phyloP scores from a whole-genome alignment of 495 filamentous ascomycete genomes.

The Amniculicola lignicola region DNA sequence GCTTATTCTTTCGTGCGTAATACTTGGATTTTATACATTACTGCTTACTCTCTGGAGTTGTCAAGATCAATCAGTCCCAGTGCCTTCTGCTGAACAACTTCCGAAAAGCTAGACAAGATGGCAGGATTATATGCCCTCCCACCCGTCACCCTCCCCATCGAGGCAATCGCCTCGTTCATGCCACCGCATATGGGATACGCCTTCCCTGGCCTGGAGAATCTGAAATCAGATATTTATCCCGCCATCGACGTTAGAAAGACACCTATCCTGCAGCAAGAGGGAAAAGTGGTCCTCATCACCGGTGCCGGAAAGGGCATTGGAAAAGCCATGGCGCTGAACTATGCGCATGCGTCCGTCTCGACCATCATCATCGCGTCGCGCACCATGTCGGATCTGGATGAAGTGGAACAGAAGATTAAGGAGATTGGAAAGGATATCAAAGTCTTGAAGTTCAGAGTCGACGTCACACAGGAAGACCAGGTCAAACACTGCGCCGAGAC shows the following conservation, averaged over 20 bases:
- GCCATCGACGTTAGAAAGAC: slow-evolving; percentile 30
- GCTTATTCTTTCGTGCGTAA: too few relatives aligned
- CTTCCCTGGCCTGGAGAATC: slow-evolving; percentile 12
- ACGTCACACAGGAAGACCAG: slow-evolving; percentile 44
- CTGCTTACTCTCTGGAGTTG: too few relatives aligned
- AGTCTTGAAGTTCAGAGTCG: slow-evolving; percentile 45
- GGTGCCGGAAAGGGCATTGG: slow-evolving; percentile 38
- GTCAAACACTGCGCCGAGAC: slow-evolving; percentile 40
- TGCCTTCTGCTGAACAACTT: not conserved
- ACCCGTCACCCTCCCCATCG: not conserved
- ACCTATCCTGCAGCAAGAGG: slow-evolving; percentile 23
- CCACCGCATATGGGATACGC: slow-evolving; percentile 1
- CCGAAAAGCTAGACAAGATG: not conserved
- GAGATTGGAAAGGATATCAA: slow-evolving; percentile 40
- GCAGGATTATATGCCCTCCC: not conserved
- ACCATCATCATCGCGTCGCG: slow-evolving; percentile 46
- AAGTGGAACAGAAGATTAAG: slow-evolving; percentile 41
- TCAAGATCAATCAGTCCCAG: not conserved
- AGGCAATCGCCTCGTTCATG: not conserved
- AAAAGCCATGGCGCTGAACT: slow-evolving; percentile 32
- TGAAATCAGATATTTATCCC: slow-evolving; percentile 37
- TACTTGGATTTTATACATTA: too few relatives aligned
- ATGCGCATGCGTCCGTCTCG: slow-evolving; percentile 33
- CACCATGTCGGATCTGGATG: slow-evolving; percentile 36
- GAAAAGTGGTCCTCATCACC: slow-evolving; percentile 36